A percentile compares a stretch with the other conserved stretches of the same genome.
These are phyloP conservation scores for Sergeia podlipaevii DNA, from an alignment of 208 protist species.

Conservation along the genomic window DNA sequence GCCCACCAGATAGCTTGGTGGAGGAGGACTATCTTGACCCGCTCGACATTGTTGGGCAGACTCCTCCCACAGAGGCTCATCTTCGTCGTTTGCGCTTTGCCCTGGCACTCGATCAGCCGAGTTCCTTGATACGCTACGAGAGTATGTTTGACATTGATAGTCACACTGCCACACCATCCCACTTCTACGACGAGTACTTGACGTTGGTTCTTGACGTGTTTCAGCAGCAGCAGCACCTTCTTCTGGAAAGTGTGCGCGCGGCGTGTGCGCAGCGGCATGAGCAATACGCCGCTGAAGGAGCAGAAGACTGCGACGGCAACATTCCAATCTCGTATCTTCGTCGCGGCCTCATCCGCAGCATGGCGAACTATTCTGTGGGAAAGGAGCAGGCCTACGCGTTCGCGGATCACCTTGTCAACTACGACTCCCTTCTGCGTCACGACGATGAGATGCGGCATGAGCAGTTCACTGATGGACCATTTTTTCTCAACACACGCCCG, in stretches of 20 bases:
- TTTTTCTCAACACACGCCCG: conserved; percentile 45
- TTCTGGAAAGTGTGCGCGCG: conserved; percentile 44
- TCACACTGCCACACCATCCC: conserved; percentile 40
- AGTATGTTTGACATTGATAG: conserved; percentile 65
- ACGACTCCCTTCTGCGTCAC: conserved; percentile 53
- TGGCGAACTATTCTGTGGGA: conserved; percentile 24
- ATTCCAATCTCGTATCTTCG: conserved; percentile 58
- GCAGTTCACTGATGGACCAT: conserved; percentile 73
- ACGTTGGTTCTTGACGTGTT: conserved; percentile 59
- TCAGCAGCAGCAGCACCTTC: conserved; percentile 61
- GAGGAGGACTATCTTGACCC: conserved; percentile 18
- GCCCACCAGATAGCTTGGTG: neutral
- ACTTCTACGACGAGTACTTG: conserved; percentile 84
- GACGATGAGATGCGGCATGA: conserved; percentile 65
- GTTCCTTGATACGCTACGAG: conserved; percentile 29
- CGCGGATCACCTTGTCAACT: conserved; percentile 65
- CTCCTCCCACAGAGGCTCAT: conserved; percentile 45
- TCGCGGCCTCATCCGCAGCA: conserved; percentile 26
- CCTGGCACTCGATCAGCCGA: conserved; percentile 76
- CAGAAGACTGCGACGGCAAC: conserved; percentile 61
- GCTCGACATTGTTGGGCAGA: conserved; percentile 40
- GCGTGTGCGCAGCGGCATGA: conserved; percentile 41
- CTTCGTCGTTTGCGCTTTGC: conserved; percentile 74
- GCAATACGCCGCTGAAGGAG: conserved; percentile 28
- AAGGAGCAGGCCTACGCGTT: conserved; percentile 37